Evolutionary conservation across 805 yeast genomes (phyloP).

Genomic region (Cyberlindnera galapagoensis): DNA sequence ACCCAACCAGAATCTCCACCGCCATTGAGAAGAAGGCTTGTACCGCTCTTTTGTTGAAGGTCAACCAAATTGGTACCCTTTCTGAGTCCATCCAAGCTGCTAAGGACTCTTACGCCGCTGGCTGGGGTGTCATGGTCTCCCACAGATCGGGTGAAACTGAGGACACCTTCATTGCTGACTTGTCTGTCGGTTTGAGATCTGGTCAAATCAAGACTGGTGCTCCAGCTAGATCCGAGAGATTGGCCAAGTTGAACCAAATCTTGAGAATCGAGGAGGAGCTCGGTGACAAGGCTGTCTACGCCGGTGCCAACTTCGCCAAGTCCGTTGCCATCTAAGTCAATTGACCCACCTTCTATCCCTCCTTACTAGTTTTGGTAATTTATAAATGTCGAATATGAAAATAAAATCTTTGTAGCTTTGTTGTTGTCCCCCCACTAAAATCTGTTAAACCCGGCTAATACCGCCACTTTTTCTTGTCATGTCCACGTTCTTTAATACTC

Average conservation of each 20-base stretch:
- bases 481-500: no score
- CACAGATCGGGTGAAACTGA: slow-evolving; percentile 99
- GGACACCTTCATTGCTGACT: slow-evolving; percentile 97
- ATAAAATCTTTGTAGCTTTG: no score
- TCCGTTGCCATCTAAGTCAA: slow-evolving; percentile 26
- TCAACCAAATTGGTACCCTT: slow-evolving; percentile 97
- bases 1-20: slow-evolving; percentile 88
- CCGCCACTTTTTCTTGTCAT: no score
- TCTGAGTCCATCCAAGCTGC: slow-evolving; percentile 97
- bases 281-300: slow-evolving; percentile 95
- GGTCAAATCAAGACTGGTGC: slow-evolving; percentile 99
- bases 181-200: slow-evolving; percentile 94
- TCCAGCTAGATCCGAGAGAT: slow-evolving; percentile 99
- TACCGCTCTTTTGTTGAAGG: slow-evolving; percentile 91
- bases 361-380: no score
- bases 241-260: slow-evolving; percentile 97
- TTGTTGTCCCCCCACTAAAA: no score
- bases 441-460: no score
- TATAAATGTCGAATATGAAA: no score
- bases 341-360: no score
- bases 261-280: slow-evolving; percentile 98
- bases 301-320: slow-evolving; percentile 83
- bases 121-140: slow-evolving; percentile 99
- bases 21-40: slow-evolving; percentile 97
- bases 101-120: slow-evolving; percentile 87